Conservation (phyloP, 805 yeast species). For the Blastobotrys muscicola region DNA sequence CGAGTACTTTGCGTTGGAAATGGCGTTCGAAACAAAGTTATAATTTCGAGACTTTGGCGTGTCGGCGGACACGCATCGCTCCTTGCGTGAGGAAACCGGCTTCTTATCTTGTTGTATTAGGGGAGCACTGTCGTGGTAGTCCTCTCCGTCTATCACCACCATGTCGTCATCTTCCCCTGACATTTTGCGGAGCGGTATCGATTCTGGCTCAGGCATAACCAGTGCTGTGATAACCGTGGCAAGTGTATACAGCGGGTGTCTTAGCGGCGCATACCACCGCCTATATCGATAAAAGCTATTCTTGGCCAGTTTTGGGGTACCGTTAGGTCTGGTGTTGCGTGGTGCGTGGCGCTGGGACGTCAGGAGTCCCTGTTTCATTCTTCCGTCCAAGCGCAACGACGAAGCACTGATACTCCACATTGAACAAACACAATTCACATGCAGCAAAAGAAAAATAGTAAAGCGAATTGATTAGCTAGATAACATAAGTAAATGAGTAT, state of each 20-base stretch:
- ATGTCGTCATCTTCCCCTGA: slow-evolving; percentile 10
- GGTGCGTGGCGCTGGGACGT: too few species aligned
- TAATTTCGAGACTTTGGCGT: slow-evolving; percentile 8
- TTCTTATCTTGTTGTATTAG: slow-evolving; percentile 6
- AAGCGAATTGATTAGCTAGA: too few species aligned
- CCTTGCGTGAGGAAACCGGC: neutral
- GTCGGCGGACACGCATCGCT: neutral
- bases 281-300: neutral
- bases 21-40: slow-evolving; percentile 53
- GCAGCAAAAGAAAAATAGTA: too few species aligned
- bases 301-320: too few species aligned
- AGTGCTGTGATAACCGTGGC: neutral
- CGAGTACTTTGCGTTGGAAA: slow-evolving; percentile 91
- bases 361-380: too few species aligned
- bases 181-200: slow-evolving; percentile 6
- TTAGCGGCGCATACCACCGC: slow-evolving; percentile 8
- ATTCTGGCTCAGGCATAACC: slow-evolving; percentile 6
- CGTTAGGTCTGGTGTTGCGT: too few species aligned
- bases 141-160: slow-evolving; percentile 2
- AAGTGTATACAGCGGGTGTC: slow-evolving; percentile 1
- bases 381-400: too few species aligned
- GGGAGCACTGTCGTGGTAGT: slow-evolving; percentile 12
- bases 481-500: too few species aligned
- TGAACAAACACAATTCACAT: too few species aligned
- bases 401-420: too few species aligned